Base-by-base conservation (phyloP, 306 rosid genomes). In the Purshia tridentata region DNA sequence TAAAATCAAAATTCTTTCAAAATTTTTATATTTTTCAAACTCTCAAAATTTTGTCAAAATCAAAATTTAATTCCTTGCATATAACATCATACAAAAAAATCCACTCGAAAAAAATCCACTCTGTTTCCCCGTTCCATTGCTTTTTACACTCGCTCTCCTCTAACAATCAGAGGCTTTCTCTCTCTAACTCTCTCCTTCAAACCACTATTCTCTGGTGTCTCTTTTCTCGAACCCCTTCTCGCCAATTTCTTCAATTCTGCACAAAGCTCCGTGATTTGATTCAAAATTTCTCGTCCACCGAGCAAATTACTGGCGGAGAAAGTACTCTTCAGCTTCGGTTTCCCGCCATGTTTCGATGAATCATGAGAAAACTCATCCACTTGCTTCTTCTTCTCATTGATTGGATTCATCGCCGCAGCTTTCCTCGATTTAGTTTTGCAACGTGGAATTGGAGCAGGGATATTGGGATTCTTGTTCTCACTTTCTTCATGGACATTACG, bases 381-480 rank as follows among this genome's bases (percentile, higher is more conserved):
- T 37, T 64, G 67, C 46, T 76, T 9, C 60, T 77, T 47, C 51
- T 58, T 76, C 14, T 62, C 71, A 47, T 1, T 52, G 15, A 29
- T 52, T 51, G 73, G 23, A 29, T 65, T 81, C 77, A 57, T 6
- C 64, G 70, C 39, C 64, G 70, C 39, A 23, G 56, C 67, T 73
- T 82, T 81, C 78, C 67, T 71, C 18, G 72, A 4, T 47, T 69
- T 81, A 48, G 62, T 69, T 20, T 78, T 76, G 4, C 41, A 75
- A 12, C 6, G 50, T 0, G 75, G 63, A 48, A 47, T 37, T 49
- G 67, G 58, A 20, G 61, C 74, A n/a, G 81, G 19, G 65, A 72
- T 41, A 76, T 88, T 88, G 45, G 88, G 90, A 74, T 82, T 72
- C 67, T 56, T 76, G 64, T 88, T 88, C 79, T 88, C 90, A 63